Percentiles rank a stretch among this genome's conserved stretches.
Evolutionary conservation across 345 rosid genomes (phyloP).

Genomic region (Lepidium sativum): DNA sequence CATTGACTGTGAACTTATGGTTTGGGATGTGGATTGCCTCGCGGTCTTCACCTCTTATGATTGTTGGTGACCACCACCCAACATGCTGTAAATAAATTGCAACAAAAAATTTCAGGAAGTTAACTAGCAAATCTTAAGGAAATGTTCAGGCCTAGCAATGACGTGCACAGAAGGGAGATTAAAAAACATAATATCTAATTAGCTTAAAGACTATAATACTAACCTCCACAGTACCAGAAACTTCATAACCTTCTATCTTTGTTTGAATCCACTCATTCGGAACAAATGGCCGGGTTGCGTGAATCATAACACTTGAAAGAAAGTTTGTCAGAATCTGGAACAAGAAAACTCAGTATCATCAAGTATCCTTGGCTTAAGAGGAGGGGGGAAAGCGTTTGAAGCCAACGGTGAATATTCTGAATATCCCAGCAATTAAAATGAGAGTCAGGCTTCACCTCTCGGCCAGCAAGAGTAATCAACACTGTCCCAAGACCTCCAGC

Average conservation of each 20-base stretch:
- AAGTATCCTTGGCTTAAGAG: background rate
- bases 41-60: conserved; percentile 80
- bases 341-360: conserved; percentile 15
- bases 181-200: background rate
- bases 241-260: conserved; percentile 92
- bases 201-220: conserved; percentile 24
- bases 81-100: conserved; percentile 36
- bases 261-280: conserved; percentile 97
- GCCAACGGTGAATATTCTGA: background rate
- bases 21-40: conserved; percentile 92
- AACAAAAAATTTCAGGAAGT: conserved; percentile 16
- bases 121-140: background rate
- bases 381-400: background rate
- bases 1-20: conserved; percentile 70
- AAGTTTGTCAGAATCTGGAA: conserved; percentile 90
- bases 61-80: conserved; percentile 93
- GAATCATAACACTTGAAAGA: conserved; percentile 92
- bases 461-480: conserved; percentile 96
- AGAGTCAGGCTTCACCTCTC: conserved; percentile 52
- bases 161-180: background rate
- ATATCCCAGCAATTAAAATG: conserved; percentile 1
- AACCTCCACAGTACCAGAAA: conserved; percentile 99
- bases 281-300: conserved; percentile 87
- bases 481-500: conserved; percentile 99
- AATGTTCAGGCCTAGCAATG: background rate